A percentile compares a stretch with the other conserved stretches of the same genome.
Evolutionary conservation across 148 eudicot genomes (phyloP).

Genomic region (Amaranthus hypochondriacus): DNA sequence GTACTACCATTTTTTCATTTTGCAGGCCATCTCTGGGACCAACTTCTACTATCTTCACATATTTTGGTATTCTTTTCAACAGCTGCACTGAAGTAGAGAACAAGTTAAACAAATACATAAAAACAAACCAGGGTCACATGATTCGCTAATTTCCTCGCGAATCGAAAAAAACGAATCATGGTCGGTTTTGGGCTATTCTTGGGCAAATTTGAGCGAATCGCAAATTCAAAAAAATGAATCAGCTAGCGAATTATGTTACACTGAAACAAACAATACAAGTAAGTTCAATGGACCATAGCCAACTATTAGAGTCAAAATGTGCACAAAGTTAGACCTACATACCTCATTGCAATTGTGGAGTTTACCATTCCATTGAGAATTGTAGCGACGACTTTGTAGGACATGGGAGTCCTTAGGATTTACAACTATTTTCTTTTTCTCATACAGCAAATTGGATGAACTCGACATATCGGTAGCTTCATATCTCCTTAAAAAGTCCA

Average conservation of each 20-base stretch:
- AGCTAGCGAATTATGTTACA: no score
- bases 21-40: slow-evolving; percentile 97
- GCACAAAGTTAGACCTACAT: slow-evolving; percentile 16
- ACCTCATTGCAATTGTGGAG: slow-evolving; percentile 8
- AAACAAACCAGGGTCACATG: background rate
- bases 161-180: no score
- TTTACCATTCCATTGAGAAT: slow-evolving; percentile 23
- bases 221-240: no score
- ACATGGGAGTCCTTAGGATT: slow-evolving; percentile 14
- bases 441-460: slow-evolving; percentile 11
- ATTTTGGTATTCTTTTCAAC: slow-evolving; percentile 50
- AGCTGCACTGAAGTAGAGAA: slow-evolving; percentile 48
- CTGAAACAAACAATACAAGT: slow-evolving; percentile 1
- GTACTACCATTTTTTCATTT: slow-evolving; percentile 76
- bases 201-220: no score
- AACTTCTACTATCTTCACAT: slow-evolving; percentile 91
- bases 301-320: background rate
- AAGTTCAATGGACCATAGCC: slow-evolving; percentile 1
- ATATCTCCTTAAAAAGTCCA: slow-evolving; percentile 12
- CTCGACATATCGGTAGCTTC: slow-evolving; percentile 19
- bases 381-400: slow-evolving; percentile 26
- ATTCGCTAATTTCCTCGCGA: no score
- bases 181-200: no score
- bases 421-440: slow-evolving; percentile 10
- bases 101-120: slow-evolving; percentile 17